phyloP scores from a whole-genome alignment of 202 grass and related monocot genomes.

The Bolboschoenoplectus hybrid region DNA sequence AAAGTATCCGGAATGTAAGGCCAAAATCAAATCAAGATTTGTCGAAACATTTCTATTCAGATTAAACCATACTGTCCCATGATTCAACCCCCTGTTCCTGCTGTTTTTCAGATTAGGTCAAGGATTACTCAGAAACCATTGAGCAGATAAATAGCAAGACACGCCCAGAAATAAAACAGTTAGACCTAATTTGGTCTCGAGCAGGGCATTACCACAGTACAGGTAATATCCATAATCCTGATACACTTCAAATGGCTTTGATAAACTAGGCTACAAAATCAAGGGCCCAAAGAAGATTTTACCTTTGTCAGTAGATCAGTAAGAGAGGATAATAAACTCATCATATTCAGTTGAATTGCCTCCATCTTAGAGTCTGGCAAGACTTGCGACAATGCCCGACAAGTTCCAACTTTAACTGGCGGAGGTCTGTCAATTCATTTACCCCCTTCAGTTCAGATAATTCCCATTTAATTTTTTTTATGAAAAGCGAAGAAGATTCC shows the following conservation, averaged over 20 bases:
- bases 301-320: slow-evolving; percentile 82
- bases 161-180: slow-evolving; percentile 13
- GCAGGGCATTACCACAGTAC: not conserved
- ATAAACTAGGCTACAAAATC: not conserved
- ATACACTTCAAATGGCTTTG: not conserved
- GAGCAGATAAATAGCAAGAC: slow-evolving; percentile 10
- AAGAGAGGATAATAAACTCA: slow-evolving; percentile 80
- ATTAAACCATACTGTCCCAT: slow-evolving; percentile 14
- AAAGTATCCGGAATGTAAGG: not conserved
- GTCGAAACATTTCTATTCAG: not conserved
- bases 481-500: not conserved
- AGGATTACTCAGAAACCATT: not conserved
- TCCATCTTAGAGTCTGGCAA: slow-evolving; percentile 61
- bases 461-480: not conserved
- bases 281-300: slow-evolving; percentile 22
- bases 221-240: not conserved
- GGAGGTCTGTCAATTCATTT: slow-evolving; percentile 61
- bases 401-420: slow-evolving; percentile 95
- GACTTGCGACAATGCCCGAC: slow-evolving; percentile 71
- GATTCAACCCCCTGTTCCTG: not conserved
- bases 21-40: not conserved
- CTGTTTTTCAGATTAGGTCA: not conserved
- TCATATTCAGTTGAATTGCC: slow-evolving; percentile 58
- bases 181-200: slow-evolving; percentile 6
- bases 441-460: not conserved